A percentile compares a stretch with the other conserved stretches of the same genome.
Conservation (phyloP, 352 stramenopile species). For the Achlya hypogyna region DNA sequence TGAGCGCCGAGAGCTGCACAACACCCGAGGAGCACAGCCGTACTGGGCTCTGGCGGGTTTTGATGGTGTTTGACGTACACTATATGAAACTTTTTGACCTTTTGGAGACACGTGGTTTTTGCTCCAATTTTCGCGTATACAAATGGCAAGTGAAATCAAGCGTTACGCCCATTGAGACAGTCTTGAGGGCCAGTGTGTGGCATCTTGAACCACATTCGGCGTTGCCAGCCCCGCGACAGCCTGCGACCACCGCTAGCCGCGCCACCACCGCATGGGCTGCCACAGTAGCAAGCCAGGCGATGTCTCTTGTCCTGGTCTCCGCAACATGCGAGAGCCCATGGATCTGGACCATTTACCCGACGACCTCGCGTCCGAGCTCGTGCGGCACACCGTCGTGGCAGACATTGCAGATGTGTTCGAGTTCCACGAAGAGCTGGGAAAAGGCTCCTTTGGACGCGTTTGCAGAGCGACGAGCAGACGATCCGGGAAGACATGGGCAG, state of each 20-base stretch:
- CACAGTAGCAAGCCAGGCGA: slow-evolving; percentile 39
- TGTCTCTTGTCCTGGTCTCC: slow-evolving; percentile 22
- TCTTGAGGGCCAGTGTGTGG: too few species aligned
- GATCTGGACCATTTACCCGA: slow-evolving; percentile 35
- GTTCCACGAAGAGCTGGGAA: slow-evolving; percentile 53
- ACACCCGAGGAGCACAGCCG: too few species aligned
- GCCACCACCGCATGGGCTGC: slow-evolving; percentile 41
- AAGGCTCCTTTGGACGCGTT: slow-evolving; percentile 63
- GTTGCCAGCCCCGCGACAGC: background rate
- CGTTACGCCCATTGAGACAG: too few species aligned
- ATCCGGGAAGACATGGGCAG: slow-evolving; percentile 63
- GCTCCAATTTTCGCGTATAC: background rate
- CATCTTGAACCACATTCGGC: background rate
- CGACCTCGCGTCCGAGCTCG: slow-evolving; percentile 60
- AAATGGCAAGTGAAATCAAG: background rate
- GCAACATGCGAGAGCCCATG: slow-evolving; percentile 9
- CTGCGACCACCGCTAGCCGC: too few species aligned
- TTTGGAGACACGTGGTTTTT: too few species aligned
- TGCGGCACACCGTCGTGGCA: slow-evolving; percentile 67
- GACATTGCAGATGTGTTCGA: slow-evolving; percentile 55
- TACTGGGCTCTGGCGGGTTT: too few species aligned
- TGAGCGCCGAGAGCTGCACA: too few species aligned
- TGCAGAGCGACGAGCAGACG: slow-evolving; percentile 47
- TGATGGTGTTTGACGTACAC: too few species aligned
- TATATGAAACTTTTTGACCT: too few species aligned